These are phyloP conservation scores for Aureobasidium uvarum DNA, from an alignment of 2,329 filamentous ascomycete genomes.

Conservation along the genomic window DNA sequence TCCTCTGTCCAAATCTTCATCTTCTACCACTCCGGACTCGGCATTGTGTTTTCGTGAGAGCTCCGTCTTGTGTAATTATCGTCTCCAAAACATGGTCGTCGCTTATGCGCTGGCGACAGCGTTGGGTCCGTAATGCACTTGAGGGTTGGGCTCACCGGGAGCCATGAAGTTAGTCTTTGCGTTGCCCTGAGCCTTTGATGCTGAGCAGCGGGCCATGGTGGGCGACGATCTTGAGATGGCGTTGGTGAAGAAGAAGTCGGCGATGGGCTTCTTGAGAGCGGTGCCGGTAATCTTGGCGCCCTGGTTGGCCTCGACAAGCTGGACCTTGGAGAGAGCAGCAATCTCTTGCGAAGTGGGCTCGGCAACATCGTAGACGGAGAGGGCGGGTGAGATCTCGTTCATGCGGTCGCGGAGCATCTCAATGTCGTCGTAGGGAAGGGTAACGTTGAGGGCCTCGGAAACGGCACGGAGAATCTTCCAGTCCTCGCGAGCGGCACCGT, in stretches of 20 bases:
- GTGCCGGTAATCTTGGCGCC: conserved; percentile 69
- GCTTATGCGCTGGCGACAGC: conserved; percentile 22
- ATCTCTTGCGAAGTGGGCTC: conserved; percentile 69
- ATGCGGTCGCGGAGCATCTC: conserved; percentile 87
- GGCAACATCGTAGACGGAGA: conserved; percentile 86
- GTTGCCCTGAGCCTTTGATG: conserved; percentile 69
- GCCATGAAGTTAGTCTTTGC: conserved; percentile 53
- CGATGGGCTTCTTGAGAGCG: conserved; percentile 78
- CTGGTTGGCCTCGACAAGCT: conserved; percentile 96
- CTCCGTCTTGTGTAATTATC: conserved; percentile 2
- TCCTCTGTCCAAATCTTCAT: neutral
- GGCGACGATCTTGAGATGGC: conserved; percentile 95
- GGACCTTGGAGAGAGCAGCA: conserved; percentile 78
- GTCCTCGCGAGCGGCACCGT: conserved; percentile 87
- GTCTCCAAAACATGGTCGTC: neutral
- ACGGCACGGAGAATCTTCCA: conserved; percentile 98
- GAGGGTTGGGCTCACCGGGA: conserved; percentile 45
- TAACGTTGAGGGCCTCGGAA: conserved; percentile 83
- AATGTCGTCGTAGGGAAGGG: conserved; percentile 91
- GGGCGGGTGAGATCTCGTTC: conserved; percentile 87
- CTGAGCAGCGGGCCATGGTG: conserved; percentile 97
- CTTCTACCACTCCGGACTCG: conserved; percentile 19
- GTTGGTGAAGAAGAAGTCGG: conserved; percentile 99
- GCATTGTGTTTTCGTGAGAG: conserved; percentile 17
- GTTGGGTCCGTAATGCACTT: conserved; percentile 25